Base-by-base conservation (phyloP, 2,329 filamentous ascomycete species). In the Colletotrichum agaves region DNA sequence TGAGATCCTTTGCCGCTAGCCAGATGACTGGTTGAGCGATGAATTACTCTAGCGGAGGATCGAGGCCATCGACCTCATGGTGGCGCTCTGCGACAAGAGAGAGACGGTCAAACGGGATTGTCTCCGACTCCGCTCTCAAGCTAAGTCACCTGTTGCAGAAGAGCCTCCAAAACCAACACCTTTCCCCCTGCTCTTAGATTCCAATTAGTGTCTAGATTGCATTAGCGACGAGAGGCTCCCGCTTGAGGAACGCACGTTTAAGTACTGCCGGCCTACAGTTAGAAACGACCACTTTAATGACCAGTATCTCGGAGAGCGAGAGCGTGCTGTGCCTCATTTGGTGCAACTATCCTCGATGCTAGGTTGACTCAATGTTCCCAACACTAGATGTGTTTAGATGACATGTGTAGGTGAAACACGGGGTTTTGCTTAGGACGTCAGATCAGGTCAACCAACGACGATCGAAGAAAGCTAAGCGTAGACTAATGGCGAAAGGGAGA, bases 251-350 rank as follows among this genome's bases (percentile, higher is more conserved):
- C 61, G 63, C 15, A 71, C 58, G 17, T 72, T 72, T 53, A 44
- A 41, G 47, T 71, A 69, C 35, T 65, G 59, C 47, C 55, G 69
- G n/a, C 63, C 60, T 7, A 62, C 65, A 37, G 50, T 70, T 33
- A 69, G 67, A 46, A 74, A 74, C 57, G 55, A 73, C 61, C 62
- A 74, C 62, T 74, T 74, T 55, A 67, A 73, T 43, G 46, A 71
- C 56, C 43, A 70, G 21, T 58, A 74, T 60, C 52, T 74, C 4
- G 49, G 61, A 61, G 47, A 66, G 50, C 58, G 67, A 47, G 63
- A n/a, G n/a, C n/a, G n/a, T n/a, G n/a, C n/a, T n/a, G n/a, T n/a
- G n/a, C n/a, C n/a, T n/a, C n/a, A n/a, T n/a, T n/a, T n/a, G n/a
- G n/a, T n/a, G n/a, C n/a, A n/a, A n/a, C n/a, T n/a, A n/a, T n/a